These are phyloP conservation scores for Eleusine coracana DNA, from an alignment of 176 grass and related monocot species.

Conservation along the genomic window DNA sequence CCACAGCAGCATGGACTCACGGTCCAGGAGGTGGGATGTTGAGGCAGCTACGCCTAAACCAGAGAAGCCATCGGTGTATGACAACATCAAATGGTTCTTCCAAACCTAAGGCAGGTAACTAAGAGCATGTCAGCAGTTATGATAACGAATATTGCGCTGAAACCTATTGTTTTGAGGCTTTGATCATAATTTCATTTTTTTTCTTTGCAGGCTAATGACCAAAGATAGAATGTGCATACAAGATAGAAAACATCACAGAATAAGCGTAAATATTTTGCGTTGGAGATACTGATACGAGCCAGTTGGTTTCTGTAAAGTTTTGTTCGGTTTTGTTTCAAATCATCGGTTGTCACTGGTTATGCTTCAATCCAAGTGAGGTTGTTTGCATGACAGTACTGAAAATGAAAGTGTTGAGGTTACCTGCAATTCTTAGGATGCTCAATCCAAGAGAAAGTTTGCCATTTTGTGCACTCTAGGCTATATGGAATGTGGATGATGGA, in stretches of 20 bases:
- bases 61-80: conserved; percentile 18
- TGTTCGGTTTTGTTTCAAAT: background rate
- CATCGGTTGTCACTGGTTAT: background rate
- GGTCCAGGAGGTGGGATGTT: conserved; percentile 41
- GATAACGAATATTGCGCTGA: background rate
- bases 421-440: background rate
- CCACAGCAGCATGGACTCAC: background rate
- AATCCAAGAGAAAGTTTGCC: background rate
- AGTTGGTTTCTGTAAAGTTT: conserved; percentile 3
- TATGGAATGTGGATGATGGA: background rate
- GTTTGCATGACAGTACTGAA: background rate
- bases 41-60: background rate
- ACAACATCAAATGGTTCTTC: conserved; percentile 19
- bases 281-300: background rate
- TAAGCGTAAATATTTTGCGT: background rate
- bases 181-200: conserved; percentile 12
- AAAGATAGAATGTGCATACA: conserved; percentile 6
- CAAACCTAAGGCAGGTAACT: conserved; percentile 40
- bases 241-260: background rate
- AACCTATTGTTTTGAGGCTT: background rate
- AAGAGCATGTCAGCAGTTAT: background rate
- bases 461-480: background rate
- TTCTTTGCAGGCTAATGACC: conserved; percentile 5
- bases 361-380: conserved; percentile 22
- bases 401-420: background rate